Evolutionary conservation across 257 asterid genomes (phyloP), one percentile per base, ranked within the genome.

Genomic region (Fraxinus quadrangulata): DNA sequence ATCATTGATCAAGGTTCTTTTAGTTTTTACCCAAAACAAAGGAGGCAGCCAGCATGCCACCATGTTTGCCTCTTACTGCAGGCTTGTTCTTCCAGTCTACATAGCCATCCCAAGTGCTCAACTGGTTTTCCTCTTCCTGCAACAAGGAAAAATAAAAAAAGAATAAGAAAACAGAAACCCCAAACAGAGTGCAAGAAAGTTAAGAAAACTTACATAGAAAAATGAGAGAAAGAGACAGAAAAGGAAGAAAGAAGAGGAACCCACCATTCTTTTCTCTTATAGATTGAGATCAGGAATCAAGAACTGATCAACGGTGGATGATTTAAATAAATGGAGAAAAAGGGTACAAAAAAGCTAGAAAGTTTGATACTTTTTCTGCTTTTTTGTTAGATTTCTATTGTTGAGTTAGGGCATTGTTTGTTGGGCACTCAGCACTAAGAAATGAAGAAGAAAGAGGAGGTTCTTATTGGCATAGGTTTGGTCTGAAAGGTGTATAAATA

Each of bases 1-100:
- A 6, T 65, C 45, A 30, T 0, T 14, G 42, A 71, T 26, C 40
- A 40, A 40, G 49, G 16, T 54, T 51, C 21, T 51, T 42, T 56
- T n/a, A 56, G 26, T 12, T 3, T 23, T 77, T 75, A 92, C 99
- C 97, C 82, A 94, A 78, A 81, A 94, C 99, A 71, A 94, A 94
- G 72, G 95, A 89, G 66, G 97, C 93, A 61, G 97, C 97, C 34
- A 84, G 54, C 94, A 94, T 89, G 87, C 97, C 99, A 19, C 97
- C 99, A 82, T 92, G 99, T 17, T 80, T 80, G 86, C 72, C 82
- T 85, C 84, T 82, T 9, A 83, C 11, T n/a, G 97, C 94, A 17
- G 95, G 89, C 74, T 31, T 90, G 26, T 93, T 92, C 69, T 87
- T 90, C 95, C 97, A 94, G 76, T 90, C 87, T 2, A 88, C 97